phyloP scores from a whole-genome alignment of 352 stramenopile species.

The Phytophthora cryptogea region DNA sequence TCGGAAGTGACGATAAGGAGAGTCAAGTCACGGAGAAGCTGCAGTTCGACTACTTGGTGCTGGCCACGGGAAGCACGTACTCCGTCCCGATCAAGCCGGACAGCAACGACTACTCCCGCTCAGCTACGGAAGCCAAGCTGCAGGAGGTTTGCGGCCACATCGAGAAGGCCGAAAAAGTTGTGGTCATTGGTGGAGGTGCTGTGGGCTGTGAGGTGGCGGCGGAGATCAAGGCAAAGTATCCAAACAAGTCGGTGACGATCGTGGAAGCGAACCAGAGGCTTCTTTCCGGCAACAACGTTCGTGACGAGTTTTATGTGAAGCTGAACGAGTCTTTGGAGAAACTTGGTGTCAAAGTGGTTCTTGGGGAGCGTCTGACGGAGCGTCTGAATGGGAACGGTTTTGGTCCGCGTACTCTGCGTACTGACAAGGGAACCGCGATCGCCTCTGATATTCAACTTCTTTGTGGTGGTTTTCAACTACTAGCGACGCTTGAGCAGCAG shows the following conservation, averaged over 20 bases:
- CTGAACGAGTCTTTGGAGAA: slow-evolving; percentile 31
- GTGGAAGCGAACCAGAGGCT: slow-evolving; percentile 44
- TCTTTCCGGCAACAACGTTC: slow-evolving; percentile 36
- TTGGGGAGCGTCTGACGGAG: slow-evolving; percentile 49
- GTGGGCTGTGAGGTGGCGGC: slow-evolving; percentile 68
- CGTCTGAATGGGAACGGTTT: slow-evolving; percentile 22
- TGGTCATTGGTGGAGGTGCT: slow-evolving; percentile 63
- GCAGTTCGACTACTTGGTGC: slow-evolving; percentile 64
- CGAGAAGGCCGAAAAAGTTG: slow-evolving; percentile 42
- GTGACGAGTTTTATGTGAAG: slow-evolving; percentile 40
- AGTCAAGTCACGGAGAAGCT: slow-evolving; percentile 32
- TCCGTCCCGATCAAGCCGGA: slow-evolving; percentile 56
- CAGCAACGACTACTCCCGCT: slow-evolving; percentile 27
- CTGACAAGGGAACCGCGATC: slow-evolving; percentile 56
- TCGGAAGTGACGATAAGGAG: slow-evolving; percentile 39
- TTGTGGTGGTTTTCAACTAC: slow-evolving; percentile 44
- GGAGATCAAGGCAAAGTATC: slow-evolving; percentile 62
- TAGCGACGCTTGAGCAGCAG: slow-evolving; percentile 33
- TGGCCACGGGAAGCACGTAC: slow-evolving; percentile 67
- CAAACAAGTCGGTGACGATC: slow-evolving; percentile 63
- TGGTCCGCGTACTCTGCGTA: slow-evolving; percentile 44
- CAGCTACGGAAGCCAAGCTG: slow-evolving; percentile 41
- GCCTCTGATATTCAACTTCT: slow-evolving; percentile 63
- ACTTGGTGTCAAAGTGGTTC: slow-evolving; percentile 56
- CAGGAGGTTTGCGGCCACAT: slow-evolving; percentile 46